A percentile compares a stretch with the other conserved stretches of the same genome.
Evolutionary conservation across 1,284 basidiomycete species (phyloP).

Genomic region (Hemileccinum hortonii): DNA sequence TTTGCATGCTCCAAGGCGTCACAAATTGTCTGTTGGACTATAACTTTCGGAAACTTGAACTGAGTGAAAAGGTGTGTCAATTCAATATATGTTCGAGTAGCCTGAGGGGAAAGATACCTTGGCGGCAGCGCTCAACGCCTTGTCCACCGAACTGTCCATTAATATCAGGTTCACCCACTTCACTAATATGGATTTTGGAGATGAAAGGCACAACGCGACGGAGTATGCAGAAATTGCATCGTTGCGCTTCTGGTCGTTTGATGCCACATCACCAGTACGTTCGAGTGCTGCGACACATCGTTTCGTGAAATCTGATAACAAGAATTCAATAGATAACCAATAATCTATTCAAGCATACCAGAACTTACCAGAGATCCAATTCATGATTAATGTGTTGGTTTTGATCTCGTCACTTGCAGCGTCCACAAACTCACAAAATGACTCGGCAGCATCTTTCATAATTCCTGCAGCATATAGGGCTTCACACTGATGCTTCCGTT

Average conservation of each 20-base stretch:
- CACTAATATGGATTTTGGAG: background rate
- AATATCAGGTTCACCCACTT: slow-evolving; percentile 10
- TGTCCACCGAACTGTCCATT: background rate
- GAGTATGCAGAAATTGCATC: slow-evolving; percentile 9
- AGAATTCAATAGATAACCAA: background rate
- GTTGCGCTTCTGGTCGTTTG: background rate
- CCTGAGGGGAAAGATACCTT: background rate
- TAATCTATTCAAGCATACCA: no score
- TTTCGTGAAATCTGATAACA: slow-evolving; percentile 7
- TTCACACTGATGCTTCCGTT: background rate
- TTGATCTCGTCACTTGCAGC: background rate
- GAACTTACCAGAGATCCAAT: slow-evolving; percentile 9
- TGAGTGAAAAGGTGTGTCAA: no score
- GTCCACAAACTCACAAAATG: background rate
- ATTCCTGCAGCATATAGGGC: background rate
- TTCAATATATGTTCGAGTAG: background rate
- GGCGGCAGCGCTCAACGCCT: background rate
- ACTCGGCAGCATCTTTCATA: background rate
- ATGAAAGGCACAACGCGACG: slow-evolving; percentile 1
- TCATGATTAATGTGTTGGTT: background rate
- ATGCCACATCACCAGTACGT: slow-evolving; percentile 4
- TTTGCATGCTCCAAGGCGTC: slow-evolving; percentile 1
- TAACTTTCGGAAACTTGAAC: slow-evolving; percentile 6
- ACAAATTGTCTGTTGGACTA: background rate
- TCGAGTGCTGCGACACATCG: slow-evolving; percentile 4